Evolutionary conservation across 2,329 filamentous ascomycete species (phyloP), one percentile per base, ranked within the genome.

Genomic region (Corynespora cassiicola): DNA sequence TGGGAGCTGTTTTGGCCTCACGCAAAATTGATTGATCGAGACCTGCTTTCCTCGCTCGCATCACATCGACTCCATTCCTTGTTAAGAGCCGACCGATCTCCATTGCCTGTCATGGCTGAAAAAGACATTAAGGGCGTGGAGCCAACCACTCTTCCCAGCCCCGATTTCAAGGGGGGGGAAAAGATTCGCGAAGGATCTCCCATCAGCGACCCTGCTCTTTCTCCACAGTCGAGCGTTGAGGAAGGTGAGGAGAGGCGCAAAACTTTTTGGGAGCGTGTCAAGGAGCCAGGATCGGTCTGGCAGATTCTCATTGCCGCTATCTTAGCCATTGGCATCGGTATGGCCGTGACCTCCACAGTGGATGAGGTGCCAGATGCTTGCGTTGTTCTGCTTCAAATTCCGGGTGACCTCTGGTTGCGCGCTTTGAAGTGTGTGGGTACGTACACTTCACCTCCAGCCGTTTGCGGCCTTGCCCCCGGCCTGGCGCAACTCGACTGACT

Each of bases 281-380:
- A 68, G 33, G 61, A 68, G 35, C 70, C 70, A 1, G 76, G 74
- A 5, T 75, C 73, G 1, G 74, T 75, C 17, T 52, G 72, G 28
- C 77, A 79, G 49, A 79, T 79, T 45, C 69, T 80, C 49, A 54
- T 65, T 19, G 74, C 75, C 1, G 77, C 77, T 9, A 34, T 71
- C 1, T 22, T 77, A n/a, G 76, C 74, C 20, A 74, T 80, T 19
- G 72, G 58, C 7, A 78, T 80, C 24, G 77, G 76, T 24, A 38
- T 80, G 34, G 63, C 66, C 6, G 69, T 79, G 2, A 71, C 71
- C 7, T 63, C 69, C 0, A 66, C 66, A 5, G 72, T 74, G 7
- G 66, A 71, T 0, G 46, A 71, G 1, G 65, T 79, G 3, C 75
- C 75, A 0, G 60, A 66, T 5, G 68, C 73, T 2, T 74, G 65